Evolutionary conservation across 2,329 filamentous ascomycete genomes (phyloP).

Genomic region (Scortechinia acanthostroma): DNA sequence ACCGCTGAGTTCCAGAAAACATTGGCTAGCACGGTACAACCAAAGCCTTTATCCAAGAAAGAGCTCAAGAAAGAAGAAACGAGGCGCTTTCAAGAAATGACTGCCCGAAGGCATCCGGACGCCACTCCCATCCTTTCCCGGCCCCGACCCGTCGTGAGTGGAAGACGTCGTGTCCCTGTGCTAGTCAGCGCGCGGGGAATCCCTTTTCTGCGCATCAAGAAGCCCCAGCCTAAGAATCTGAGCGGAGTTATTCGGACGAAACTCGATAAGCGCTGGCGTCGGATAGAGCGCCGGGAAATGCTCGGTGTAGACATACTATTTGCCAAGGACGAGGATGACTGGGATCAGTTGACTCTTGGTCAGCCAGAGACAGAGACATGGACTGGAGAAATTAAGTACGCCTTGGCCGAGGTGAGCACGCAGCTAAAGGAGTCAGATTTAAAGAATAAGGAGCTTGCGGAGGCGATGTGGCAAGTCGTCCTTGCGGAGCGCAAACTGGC

Average conservation of each 20-base stretch:
- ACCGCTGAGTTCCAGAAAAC: neutral
- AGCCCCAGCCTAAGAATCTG: conserved; percentile 28
- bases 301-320: conserved; percentile 17
- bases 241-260: conserved; percentile 23
- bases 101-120: conserved; percentile 19
- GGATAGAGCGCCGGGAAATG: conserved; percentile 18
- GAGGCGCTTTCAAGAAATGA: conserved; percentile 14
- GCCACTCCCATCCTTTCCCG: conserved; percentile 21
- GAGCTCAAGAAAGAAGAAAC: conserved; percentile 6
- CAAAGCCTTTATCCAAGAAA: neutral
- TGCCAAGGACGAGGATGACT: conserved; percentile 27
- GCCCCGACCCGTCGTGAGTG: conserved; percentile 18
- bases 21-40: neutral
- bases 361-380: conserved; percentile 11
- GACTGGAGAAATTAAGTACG: neutral
- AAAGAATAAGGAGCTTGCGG: conserved; percentile 15
- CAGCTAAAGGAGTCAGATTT: conserved; percentile 10
- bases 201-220: conserved; percentile 31
- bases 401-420: neutral
- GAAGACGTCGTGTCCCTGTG: conserved; percentile 25
- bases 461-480: conserved; percentile 27
- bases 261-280: conserved; percentile 19
- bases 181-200: conserved; percentile 29
- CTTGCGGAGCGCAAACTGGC: conserved; percentile 24
- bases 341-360: conserved; percentile 22